These are phyloP conservation scores for Termitomyces titanicus DNA, from an alignment of 768 basidiomycete species.

Conservation along the genomic window DNA sequence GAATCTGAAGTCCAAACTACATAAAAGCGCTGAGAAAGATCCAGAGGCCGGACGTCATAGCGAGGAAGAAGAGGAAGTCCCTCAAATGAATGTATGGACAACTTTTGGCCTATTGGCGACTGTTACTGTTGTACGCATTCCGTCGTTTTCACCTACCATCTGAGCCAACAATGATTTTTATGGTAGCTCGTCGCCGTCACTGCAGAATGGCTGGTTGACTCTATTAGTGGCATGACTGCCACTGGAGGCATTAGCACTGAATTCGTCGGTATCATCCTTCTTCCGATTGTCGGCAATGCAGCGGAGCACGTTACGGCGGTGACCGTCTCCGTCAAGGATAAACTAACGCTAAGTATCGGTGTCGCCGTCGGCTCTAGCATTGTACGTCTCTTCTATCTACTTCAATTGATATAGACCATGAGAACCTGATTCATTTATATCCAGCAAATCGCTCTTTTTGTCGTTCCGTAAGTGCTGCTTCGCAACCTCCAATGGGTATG, in stretches of 20 bases:
- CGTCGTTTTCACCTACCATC: background rate
- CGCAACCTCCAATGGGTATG: background rate
- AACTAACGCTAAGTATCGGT: conserved; percentile 81
- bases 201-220: conserved; percentile 73
- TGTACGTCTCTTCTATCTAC: conserved; percentile 33
- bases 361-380: conserved; percentile 88
- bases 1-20: conserved; percentile 13
- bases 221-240: conserved; percentile 70
- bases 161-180: conserved; percentile 25
- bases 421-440: background rate
- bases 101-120: conserved; percentile 49
- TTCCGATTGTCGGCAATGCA: conserved; percentile 91
- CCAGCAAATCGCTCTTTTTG: conserved; percentile 61
- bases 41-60: background rate
- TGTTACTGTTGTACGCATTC: conserved; percentile 58
- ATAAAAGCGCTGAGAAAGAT: conserved; percentile 15
- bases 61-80: conserved; percentile 44
- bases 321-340: conserved; percentile 87
- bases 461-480: conserved; percentile 34
- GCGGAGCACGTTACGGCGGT: conserved; percentile 94
- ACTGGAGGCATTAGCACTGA: conserved; percentile 60
- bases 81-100: conserved; percentile 51
- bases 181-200: conserved; percentile 57
- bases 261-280: conserved; percentile 80
- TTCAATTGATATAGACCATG: conserved; percentile 5